These are phyloP conservation scores for Powellomyces hirtus DNA, from an alignment of 192 early-diverging fungal genomes.

Conservation along the genomic window DNA sequence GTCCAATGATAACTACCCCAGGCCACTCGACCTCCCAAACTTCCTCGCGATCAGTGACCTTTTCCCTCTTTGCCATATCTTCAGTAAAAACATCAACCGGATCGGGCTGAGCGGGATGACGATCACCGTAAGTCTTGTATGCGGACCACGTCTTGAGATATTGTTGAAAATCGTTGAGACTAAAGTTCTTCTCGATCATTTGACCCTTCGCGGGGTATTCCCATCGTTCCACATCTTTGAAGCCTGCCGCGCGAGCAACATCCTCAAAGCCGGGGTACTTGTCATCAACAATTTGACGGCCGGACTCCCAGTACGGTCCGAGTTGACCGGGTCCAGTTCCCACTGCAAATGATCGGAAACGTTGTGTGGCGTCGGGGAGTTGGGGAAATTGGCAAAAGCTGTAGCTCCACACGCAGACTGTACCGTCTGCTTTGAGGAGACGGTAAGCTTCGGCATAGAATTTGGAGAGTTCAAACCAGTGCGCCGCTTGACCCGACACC, in stretches of 20 bases:
- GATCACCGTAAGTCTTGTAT: conserved; percentile 52
- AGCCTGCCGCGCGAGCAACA: not conserved
- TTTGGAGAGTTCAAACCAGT: conserved; percentile 54
- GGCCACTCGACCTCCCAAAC: not conserved
- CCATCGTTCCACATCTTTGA: not conserved
- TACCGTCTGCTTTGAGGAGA: conserved; percentile 61
- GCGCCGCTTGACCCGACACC: conserved; percentile 5
- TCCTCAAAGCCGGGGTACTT: not conserved
- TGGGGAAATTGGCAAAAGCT: conserved; percentile 37
- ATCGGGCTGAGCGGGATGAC: not conserved
- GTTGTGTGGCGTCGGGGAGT: conserved; percentile 28
- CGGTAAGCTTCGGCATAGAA: conserved; percentile 59
- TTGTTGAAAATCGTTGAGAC: conserved; percentile 34
- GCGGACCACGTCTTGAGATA: conserved; percentile 61
- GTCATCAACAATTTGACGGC: conserved; percentile 40
- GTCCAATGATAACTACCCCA: not conserved
- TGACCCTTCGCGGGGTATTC: not conserved
- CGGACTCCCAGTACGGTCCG: conserved; percentile 43
- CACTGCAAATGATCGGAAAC: conserved; percentile 26
- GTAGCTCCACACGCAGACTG: conserved; percentile 56
- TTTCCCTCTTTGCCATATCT: not conserved
- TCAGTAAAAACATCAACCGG: conserved; percentile 7
- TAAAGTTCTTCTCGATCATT: conserved; percentile 41
- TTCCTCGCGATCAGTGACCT: not conserved
- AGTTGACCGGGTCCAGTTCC: not conserved